Percentiles rank a stretch among this genome's conserved stretches.
Conservation (phyloP, 2,329 filamentous ascomycete genomes). For the Fusarium sp. region DNA sequence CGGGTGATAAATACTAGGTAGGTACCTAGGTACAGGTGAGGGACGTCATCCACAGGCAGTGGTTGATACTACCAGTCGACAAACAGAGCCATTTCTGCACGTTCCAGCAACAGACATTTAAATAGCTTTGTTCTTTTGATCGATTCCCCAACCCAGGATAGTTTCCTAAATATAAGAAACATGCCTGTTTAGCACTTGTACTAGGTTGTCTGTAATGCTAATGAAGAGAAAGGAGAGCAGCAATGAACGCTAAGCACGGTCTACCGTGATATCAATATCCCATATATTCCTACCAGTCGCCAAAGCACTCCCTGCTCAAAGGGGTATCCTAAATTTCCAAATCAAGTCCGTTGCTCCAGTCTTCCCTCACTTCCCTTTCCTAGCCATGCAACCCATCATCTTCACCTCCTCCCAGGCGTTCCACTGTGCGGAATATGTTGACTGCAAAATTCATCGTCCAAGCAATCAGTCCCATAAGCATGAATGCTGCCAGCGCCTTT, state of each 20-base stretch:
- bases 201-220: not conserved
- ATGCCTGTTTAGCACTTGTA: not conserved
- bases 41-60: not conserved
- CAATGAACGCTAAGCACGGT: constrained; percentile 30
- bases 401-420: constrained; percentile 66
- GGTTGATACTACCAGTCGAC: not conserved
- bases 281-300: constrained; percentile 12
- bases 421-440: constrained; percentile 78
- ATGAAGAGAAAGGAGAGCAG: constrained; percentile 7
- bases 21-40: not conserved
- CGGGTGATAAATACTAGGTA: not conserved
- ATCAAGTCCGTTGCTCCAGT: constrained; percentile 2
- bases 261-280: constrained; percentile 16
- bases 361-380: not conserved
- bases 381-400: constrained; percentile 46
- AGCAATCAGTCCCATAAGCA: constrained; percentile 83
- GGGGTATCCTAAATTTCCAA: constrained; percentile 32
- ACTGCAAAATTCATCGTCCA: constrained; percentile 92
- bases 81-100: not conserved
- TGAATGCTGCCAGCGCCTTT: constrained; percentile 78
- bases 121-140: not conserved
- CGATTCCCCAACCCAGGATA: not conserved
- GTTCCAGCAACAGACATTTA: not conserved
- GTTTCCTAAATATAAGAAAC: constrained; percentile 15
- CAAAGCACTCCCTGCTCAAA: constrained; percentile 30